A percentile compares a stretch with the other conserved stretches of the same genome.
Evolutionary conservation across 805 yeast species (phyloP).

Genomic region (Metschnikowia chrysomelidarum): DNA sequence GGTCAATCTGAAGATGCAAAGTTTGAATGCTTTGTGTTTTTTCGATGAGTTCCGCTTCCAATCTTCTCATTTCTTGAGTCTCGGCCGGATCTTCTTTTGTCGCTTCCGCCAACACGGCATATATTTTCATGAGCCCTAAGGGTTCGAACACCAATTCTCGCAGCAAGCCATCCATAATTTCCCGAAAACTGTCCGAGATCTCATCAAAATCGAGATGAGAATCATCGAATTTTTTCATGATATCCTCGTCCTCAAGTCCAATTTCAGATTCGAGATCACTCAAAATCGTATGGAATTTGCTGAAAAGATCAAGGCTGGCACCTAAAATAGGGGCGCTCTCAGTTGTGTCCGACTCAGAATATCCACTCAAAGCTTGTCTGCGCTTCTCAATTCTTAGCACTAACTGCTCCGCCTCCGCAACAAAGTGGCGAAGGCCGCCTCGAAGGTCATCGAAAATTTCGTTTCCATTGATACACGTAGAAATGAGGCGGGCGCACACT

Average conservation of each 20-base stretch:
- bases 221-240: neutral
- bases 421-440: too few species aligned
- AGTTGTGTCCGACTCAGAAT: too few species aligned
- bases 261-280: conserved; percentile 5
- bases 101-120: neutral
- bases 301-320: too few species aligned
- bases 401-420: neutral
- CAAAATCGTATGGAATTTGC: too few species aligned
- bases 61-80: neutral
- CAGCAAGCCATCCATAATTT: neutral
- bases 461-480: neutral
- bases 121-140: neutral
- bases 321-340: too few species aligned
- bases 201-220: neutral
- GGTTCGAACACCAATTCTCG: neutral
- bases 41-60: conserved; percentile 9
- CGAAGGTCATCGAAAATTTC: too few species aligned
- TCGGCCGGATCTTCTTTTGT: neutral
- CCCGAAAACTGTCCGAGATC: too few species aligned
- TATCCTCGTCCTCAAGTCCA: conserved; percentile 6
- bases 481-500: neutral
- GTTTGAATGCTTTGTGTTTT: conserved; percentile 35
- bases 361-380: too few species aligned
- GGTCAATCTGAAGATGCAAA: conserved; percentile 42
- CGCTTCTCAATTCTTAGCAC: neutral